These are phyloP conservation scores for Fragaria vesca DNA, from an alignment of 306 rosid genomes.

Conservation along the genomic window DNA sequence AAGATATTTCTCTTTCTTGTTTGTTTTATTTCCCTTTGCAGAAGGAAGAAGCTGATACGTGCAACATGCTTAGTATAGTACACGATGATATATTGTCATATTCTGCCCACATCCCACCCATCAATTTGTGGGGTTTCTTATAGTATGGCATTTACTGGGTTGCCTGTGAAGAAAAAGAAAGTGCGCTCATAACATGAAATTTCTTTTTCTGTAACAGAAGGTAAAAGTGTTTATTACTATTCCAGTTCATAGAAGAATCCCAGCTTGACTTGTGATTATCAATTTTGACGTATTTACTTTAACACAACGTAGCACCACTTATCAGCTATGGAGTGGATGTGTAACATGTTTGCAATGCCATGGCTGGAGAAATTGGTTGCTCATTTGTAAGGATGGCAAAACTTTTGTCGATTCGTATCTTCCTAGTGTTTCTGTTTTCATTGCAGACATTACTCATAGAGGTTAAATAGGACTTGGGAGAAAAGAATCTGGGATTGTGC, in stretches of 20 bases:
- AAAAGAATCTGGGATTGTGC: not conserved
- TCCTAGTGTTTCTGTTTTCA: not conserved
- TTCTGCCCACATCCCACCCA: not conserved
- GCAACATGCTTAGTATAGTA: not conserved
- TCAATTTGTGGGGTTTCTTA: not conserved
- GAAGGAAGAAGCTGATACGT: not conserved
- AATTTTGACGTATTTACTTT: not conserved
- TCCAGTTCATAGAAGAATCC: not conserved
- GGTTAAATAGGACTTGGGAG: not conserved
- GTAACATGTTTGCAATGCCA: not conserved
- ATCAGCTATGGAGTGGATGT: not conserved
- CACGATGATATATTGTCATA: not conserved
- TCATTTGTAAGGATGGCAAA: not conserved
- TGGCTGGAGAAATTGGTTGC: not conserved
- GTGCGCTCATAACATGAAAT: not conserved
- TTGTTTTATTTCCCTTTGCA: not conserved
- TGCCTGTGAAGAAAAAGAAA: not conserved
- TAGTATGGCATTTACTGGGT: not conserved
- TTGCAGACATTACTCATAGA: not conserved
- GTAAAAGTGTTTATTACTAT: not conserved
- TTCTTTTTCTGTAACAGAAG: not conserved
- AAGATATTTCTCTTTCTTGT: not conserved
- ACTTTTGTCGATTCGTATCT: not conserved
- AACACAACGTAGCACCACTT: not conserved
- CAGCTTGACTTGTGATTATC: not conserved